phyloP scores from a whole-genome alignment of 163 green algal species.

The Prototheca cutis region DNA sequence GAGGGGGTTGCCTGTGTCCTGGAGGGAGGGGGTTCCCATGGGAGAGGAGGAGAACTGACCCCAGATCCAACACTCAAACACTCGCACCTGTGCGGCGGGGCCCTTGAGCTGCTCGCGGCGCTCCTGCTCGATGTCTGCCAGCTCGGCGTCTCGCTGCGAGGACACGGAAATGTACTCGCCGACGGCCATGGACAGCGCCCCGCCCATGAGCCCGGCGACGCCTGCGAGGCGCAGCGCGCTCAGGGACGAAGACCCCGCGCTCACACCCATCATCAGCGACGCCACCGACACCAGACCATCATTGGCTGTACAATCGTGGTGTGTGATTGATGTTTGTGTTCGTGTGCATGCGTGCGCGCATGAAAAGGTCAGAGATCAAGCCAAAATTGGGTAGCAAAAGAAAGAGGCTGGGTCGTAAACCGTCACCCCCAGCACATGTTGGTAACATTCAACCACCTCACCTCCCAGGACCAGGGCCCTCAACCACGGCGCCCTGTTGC shows the following conservation, averaged over 20 bases:
- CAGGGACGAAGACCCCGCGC: conserved; percentile 10
- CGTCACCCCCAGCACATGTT: background rate
- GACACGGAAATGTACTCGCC: conserved; percentile 62
- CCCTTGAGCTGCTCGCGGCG: conserved; percentile 41
- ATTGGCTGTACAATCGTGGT: conserved; percentile 24
- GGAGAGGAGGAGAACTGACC: background rate
- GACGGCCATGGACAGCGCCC: conserved; percentile 66
- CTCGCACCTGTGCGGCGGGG: conserved; percentile 21
- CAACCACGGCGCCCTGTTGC: conserved; percentile 45
- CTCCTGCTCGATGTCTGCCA: conserved; percentile 61
- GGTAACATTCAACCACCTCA: background rate
- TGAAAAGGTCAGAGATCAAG: background rate
- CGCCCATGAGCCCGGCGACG: conserved; percentile 52
- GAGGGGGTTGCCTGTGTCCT: background rate
- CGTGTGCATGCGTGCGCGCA: background rate
- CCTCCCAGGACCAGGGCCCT: conserved; percentile 60
- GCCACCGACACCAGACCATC: conserved; percentile 71
- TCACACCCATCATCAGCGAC: conserved; percentile 69
- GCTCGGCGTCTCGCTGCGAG: conserved; percentile 51
- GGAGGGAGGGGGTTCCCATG: background rate
- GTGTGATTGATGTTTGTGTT: background rate
- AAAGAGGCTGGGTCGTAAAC: background rate
- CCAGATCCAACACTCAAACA: background rate
- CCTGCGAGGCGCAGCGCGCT: conserved; percentile 25
- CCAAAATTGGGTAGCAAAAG: background rate